Percentiles rank a stretch among this genome's conserved stretches.
phyloP scores from a whole-genome alignment of 164 flowering plant genomes.

The Sextonia rubra region DNA sequence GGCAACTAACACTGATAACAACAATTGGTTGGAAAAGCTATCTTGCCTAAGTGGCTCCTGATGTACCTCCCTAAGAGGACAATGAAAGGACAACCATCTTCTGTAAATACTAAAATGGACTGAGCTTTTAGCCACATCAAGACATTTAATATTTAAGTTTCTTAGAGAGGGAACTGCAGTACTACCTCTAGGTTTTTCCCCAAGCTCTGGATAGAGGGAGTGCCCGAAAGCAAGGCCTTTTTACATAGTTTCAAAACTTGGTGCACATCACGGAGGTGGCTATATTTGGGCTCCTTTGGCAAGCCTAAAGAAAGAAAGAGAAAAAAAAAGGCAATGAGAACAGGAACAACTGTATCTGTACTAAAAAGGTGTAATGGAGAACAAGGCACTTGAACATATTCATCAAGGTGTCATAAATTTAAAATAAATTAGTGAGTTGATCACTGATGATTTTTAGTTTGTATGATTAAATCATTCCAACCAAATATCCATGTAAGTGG shows the following conservation, averaged over 20 bases:
- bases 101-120: not conserved
- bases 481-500: not conserved
- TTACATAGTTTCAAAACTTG: slow-evolving; percentile 58
- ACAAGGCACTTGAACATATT: not conserved
- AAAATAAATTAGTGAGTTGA: not conserved
- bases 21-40: not conserved
- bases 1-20: not conserved
- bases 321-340: not conserved
- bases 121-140: not conserved
- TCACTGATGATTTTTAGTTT: not conserved
- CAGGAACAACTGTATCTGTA: not conserved
- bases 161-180: not conserved
- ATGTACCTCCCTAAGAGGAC: too few species aligned
- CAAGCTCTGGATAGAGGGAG: slow-evolving; percentile 19
- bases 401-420: not conserved
- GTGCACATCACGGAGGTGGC: slow-evolving; percentile 87
- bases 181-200: slow-evolving; percentile 45
- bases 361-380: not conserved
- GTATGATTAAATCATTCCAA: not conserved
- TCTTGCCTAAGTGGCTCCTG: too few species aligned
- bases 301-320: slow-evolving; percentile 37
- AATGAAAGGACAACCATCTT: not conserved
- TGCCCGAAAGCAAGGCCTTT: slow-evolving; percentile 69
- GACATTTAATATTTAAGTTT: not conserved
- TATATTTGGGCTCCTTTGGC: slow-evolving; percentile 69